Base-by-base conservation (phyloP, 495 filamentous ascomycete species). In the Lasiosphaeria hispida region DNA sequence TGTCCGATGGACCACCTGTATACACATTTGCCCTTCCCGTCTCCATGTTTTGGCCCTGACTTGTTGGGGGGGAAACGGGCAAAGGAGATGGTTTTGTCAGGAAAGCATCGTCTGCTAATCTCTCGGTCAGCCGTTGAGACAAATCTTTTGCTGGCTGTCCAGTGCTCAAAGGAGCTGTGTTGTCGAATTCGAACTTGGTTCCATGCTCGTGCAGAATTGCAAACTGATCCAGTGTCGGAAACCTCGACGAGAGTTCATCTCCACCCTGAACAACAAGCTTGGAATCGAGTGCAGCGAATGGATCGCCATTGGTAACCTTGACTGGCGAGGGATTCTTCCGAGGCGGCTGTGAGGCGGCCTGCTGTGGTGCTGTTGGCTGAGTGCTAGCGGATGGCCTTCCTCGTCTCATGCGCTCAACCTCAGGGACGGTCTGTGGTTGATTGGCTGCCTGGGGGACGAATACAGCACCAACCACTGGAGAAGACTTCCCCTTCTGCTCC, bases 141-240 rank as follows among this genome's bases (percentile, higher is more conserved):
- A 96, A 76, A 58, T 86, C 83, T 37, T 81, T 83, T 42, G 84
- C 72, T 52, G 79, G 75, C 38, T 81, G 11, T 72, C 70, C 10
- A 79, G 52, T 63, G 35, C 78, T 73, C 40, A 75, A 66, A 14
- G 80, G 69, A 6, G 69, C 62, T 36, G 76, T 79, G 17, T 78
- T 77, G 59, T 87, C 84, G 68, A 97, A 97, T n/a, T 94, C 87
- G 68, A 96, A 97, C 55, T 91, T 94, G 50, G 83, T 77, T 10
- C 90, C 89, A 40, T 87, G 84, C 62, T 96, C 91, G 61, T 96
- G 91, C 41, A 96, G 77, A 40, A 97, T 79, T 19, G 92, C 84
- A 68, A 98, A 98, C 61, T 97, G 90, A 58, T 98, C 93, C 33
- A 98, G 78, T 9, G 90, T 90, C 3, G 94, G 94, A 63, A 97